Evolutionary conservation across 2,329 filamentous ascomycete species (phyloP), one percentile per base, ranked within the genome.

Genomic region (Aspergillus sojae): DNA sequence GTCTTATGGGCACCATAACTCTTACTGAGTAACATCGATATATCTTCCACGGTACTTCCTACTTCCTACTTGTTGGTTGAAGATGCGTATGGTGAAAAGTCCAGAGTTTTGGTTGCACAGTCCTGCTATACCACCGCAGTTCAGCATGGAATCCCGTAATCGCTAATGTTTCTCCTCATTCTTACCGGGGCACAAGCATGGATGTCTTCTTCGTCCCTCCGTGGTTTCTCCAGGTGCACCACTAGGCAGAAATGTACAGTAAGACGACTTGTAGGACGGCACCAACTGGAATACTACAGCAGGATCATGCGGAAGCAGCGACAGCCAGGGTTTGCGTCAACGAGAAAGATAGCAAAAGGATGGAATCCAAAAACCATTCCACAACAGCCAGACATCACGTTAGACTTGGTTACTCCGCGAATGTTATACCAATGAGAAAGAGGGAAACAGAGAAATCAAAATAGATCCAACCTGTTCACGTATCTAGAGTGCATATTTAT

Each of bases 401-500:
- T 50, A 32, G 23, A 50, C 45, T 16, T 26, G 23, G 6, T 16
- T 19, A 30, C 11, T 30, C 11, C 6, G 14, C 23, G 16, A 50
- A 11, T 28, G 6, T 30, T 30, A 26, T 19, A 28, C 21, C 46
- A 50, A 32, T n/a, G 46, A 5, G 30, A 30, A 30, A 11, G 14
- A 50, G 2, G 10, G 30, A 23, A 39, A 5, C 30, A 30, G 26
- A 32, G 4, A 14, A 26, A 36, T 19, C 52, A 41, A 52, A 11
- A 52, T 26, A 16, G 23, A 52, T 52, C 43, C 41, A 52, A 41
- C 53, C 34, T 53, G 32, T 62, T 58, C 54, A 62, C 36, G 41
- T 58, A 53, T 45, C 48, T 39, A 57, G 14, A 61, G 58, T 45
- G 58, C 46, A 34, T 60, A 60, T 60, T 60, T 54, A 52, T 60